Evolutionary conservation across 441 rosid genomes (phyloP).

Genomic region (Sinapis alba): DNA sequence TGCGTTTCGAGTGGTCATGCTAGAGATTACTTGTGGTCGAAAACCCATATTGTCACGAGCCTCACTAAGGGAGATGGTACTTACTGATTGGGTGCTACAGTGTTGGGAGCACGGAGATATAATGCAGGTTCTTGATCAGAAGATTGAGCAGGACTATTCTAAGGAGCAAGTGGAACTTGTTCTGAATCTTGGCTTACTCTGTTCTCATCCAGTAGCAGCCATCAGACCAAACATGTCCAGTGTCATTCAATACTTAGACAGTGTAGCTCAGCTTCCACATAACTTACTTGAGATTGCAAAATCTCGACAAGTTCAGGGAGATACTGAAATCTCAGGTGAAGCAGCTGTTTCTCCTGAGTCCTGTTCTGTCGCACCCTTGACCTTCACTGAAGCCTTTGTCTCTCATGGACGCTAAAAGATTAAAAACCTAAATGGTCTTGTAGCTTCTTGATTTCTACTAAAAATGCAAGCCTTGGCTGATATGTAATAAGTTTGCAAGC

Average conservation of each 20-base stretch:
- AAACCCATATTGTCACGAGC: too few relatives aligned
- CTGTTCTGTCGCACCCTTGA: slow-evolving; percentile 29
- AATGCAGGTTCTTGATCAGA: too few relatives aligned
- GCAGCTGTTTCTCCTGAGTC: not conserved
- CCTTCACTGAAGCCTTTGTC: not conserved
- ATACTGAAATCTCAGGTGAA: not conserved
- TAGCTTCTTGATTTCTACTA: not conserved
- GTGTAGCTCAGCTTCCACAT: slow-evolving; percentile 36
- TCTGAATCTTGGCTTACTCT: too few relatives aligned
- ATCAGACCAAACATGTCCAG: slow-evolving; percentile 55
- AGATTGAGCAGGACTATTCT: too few relatives aligned
- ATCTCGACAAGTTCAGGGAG: slow-evolving; percentile 2
- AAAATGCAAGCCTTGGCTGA: too few relatives aligned
- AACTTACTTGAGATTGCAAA: slow-evolving; percentile 19
- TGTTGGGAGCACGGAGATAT: too few relatives aligned
- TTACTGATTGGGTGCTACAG: too few relatives aligned
- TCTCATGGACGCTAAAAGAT: not conserved
- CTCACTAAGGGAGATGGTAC: too few relatives aligned
- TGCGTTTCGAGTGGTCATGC: too few relatives aligned
- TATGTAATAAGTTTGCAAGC: too few relatives aligned
- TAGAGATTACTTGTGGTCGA: too few relatives aligned
- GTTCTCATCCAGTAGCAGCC: slow-evolving; percentile 32
- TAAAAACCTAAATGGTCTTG: not conserved
- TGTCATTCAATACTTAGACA: slow-evolving; percentile 46
- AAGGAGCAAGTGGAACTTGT: too few relatives aligned